Base-by-base conservation (phyloP, 1,284 basidiomycete genomes). In the Irpex lacteus region DNA sequence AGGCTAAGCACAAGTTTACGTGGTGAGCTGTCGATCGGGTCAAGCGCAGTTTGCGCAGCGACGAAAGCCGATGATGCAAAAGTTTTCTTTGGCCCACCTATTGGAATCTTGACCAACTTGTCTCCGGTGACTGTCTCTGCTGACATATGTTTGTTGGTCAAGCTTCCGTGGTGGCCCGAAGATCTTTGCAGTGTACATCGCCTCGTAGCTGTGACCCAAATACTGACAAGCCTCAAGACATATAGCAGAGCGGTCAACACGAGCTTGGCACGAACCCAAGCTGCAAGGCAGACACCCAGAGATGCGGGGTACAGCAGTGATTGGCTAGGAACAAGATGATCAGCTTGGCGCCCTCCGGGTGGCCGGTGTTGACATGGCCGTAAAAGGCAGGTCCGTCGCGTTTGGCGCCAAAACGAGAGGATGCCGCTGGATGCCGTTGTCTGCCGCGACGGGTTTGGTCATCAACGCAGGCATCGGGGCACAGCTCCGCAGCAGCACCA, bases 401-500 rank as follows among this genome's bases (percentile, higher is more conserved):
- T 11, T 9, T 2, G 5, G 11, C 40, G 40, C 40, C 5, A 9
- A 44, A 44, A 7, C 40, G 40, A 11, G 40, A 5, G 11, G 40
- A 26, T 44, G 40, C 40, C 40, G 40, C 40, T 44, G 40, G 8
- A 2, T 44, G 40, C 40, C 40, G 40, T 15, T 15, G 40, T 9
- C 15, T 9, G 40, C 40, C 40, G 40, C 8, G 11, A 15, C 40
- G 40, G 40, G 40, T 44, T 44, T 44, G 40, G 40, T 26, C 11
- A 44, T 44, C 40, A 15, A 15, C 40, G 40, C 40, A 44, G 40
- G 15, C 40, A 52, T 18, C 87, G 0, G 81, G 90, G 66, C 80
- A 81, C 60, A 84, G 85, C 68, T 81, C 85, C 60, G 81, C 88
- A 11, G 87, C 85, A 63, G 82, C 87, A 1, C 74, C 91, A 7